Evolutionary conservation across 1,139 yeast genomes (phyloP).

Genomic region (Yamadazyma songkhlaensis): DNA sequence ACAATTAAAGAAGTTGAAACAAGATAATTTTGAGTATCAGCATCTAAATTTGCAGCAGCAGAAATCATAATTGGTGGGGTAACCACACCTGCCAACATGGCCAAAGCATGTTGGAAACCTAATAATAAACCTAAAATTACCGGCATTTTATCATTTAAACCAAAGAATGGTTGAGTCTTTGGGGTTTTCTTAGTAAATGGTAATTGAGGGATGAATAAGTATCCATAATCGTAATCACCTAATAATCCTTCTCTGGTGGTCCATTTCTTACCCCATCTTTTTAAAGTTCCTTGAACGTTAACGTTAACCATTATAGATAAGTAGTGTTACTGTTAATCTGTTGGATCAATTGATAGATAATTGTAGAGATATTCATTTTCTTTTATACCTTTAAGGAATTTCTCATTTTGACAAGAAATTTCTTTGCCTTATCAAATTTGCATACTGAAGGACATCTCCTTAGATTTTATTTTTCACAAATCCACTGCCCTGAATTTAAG

Average conservation of each 20-base stretch:
- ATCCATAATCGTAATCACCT: constrained; percentile 81
- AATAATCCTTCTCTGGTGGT: constrained; percentile 70
- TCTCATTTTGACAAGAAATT: too few species aligned
- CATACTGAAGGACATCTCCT: too few species aligned
- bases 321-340: not conserved
- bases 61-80: constrained; percentile 78
- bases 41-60: constrained; percentile 51
- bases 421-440: too few species aligned
- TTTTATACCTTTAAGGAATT: too few species aligned
- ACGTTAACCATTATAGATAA: not conserved
- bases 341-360: not conserved
- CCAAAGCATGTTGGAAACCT: constrained; percentile 80
- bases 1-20: constrained; percentile 73
- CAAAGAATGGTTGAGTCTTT: constrained; percentile 72
- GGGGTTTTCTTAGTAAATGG: constrained; percentile 56
- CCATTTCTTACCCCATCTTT: constrained; percentile 29
- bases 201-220: constrained; percentile 68
- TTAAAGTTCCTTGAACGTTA: not conserved
- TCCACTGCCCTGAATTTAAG: too few species aligned
- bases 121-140: constrained; percentile 64
- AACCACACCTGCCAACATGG: constrained; percentile 86
- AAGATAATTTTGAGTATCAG: constrained; percentile 56
- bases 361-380: too few species aligned
- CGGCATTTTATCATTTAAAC: constrained; percentile 74
- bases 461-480: too few species aligned